phyloP scores from a whole-genome alignment of 352 stramenopile species.

The Phytophthora rubi region DNA sequence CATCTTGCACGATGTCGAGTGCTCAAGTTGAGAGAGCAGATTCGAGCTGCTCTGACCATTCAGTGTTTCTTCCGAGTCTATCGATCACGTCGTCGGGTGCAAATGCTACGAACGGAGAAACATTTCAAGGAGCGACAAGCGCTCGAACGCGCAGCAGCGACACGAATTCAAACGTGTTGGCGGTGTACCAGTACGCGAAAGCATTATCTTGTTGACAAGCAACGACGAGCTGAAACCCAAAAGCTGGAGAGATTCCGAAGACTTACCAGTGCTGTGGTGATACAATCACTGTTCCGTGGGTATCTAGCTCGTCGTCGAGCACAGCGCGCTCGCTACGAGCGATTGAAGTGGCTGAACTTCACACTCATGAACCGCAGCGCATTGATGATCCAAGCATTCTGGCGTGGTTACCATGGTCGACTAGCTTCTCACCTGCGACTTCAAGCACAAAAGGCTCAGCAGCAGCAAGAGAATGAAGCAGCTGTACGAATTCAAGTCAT shows the following conservation, averaged over 20 bases:
- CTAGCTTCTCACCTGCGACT: slow-evolving; percentile 61
- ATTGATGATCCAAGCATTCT: slow-evolving; percentile 78
- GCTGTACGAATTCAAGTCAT: slow-evolving; percentile 69
- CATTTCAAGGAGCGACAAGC: slow-evolving; percentile 27
- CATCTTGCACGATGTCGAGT: slow-evolving; percentile 51
- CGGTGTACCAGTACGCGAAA: slow-evolving; percentile 37
- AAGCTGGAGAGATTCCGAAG: slow-evolving; percentile 46
- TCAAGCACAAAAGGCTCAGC: slow-evolving; percentile 56
- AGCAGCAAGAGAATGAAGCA: slow-evolving; percentile 61
- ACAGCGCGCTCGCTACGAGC: slow-evolving; percentile 62
- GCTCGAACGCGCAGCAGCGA: slow-evolving; percentile 44
- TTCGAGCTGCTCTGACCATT: slow-evolving; percentile 57
- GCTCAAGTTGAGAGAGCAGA: slow-evolving; percentile 28
- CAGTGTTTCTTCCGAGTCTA: slow-evolving; percentile 59
- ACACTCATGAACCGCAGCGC: slow-evolving; percentile 66
- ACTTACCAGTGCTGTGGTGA: slow-evolving; percentile 54
- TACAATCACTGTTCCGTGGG: slow-evolving; percentile 72
- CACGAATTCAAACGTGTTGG: slow-evolving; percentile 61
- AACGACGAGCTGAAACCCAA: slow-evolving; percentile 38
- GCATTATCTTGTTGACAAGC: slow-evolving; percentile 41
- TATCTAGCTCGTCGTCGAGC: slow-evolving; percentile 57
- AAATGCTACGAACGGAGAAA: slow-evolving; percentile 51
- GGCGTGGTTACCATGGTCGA: slow-evolving; percentile 76
- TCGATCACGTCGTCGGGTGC: slow-evolving; percentile 43
- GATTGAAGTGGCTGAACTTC: slow-evolving; percentile 74